These are phyloP conservation scores for Fusarium incarnatum DNA, from an alignment of 2,329 filamentous ascomycete species.

Conservation along the genomic window DNA sequence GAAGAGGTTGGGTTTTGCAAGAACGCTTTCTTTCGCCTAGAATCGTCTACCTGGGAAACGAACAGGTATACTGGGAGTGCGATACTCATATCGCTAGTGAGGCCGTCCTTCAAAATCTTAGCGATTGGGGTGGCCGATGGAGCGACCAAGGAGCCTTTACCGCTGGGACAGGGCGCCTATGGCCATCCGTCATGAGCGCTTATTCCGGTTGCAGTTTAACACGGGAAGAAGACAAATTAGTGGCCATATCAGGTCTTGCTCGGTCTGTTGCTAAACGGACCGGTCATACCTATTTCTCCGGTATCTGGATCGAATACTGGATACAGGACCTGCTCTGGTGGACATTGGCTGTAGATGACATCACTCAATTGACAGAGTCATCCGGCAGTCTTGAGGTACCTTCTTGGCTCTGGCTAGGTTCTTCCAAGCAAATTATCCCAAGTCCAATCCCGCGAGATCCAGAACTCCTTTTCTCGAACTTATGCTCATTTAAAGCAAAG, in stretches of 20 bases:
- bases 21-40: not conserved
- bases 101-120: fast-evolving
- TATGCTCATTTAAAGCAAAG: too few relatives aligned
- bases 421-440: too few relatives aligned
- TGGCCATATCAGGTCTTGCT: not conserved
- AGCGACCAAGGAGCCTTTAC: too few relatives aligned
- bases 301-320: not conserved
- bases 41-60: not conserved
- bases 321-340: not conserved
- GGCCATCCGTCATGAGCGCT: not conserved
- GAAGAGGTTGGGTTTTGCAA: not conserved
- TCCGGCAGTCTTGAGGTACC: too few relatives aligned
- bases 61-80: not conserved
- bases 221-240: not conserved
- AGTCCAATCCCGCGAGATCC: too few relatives aligned
- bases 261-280: not conserved
- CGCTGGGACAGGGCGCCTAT: not conserved
- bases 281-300: not conserved
- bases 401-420: too few relatives aligned
- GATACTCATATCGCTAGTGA: not conserved
- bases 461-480: too few relatives aligned
- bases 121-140: fast-evolving
- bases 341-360: too few relatives aligned
- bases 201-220: not conserved
- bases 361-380: too few relatives aligned